These are phyloP conservation scores for Excoecaria agallocha DNA, from an alignment of 345 rosid genomes.

Conservation along the genomic window DNA sequence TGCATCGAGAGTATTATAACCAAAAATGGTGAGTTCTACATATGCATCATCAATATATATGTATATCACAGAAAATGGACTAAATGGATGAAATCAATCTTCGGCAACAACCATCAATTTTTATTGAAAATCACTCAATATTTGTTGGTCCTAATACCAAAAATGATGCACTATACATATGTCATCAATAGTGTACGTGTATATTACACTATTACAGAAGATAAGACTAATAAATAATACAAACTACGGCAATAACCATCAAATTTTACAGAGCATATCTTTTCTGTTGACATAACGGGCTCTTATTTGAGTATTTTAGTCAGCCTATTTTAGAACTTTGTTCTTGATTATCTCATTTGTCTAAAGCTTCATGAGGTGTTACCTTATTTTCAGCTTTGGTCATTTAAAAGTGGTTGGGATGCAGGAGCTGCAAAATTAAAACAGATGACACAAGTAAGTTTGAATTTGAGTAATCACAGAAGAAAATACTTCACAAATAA, in stretches of 20 bases:
- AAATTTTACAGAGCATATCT: constrained; percentile 3
- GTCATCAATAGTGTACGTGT: background rate
- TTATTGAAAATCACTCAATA: background rate
- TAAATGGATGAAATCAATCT: background rate
- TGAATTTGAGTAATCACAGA: background rate
- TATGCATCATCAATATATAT: background rate
- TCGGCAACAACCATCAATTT: background rate
- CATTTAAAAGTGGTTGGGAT: constrained; percentile 32
- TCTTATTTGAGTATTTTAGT: background rate
- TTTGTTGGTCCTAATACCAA: background rate
- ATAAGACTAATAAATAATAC: background rate
- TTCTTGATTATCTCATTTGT: background rate
- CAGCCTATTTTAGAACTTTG: background rate
- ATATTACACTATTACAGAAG: background rate
- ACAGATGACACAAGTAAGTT: background rate
- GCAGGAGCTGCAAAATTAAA: constrained; percentile 29
- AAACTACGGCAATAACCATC: constrained; percentile 1
- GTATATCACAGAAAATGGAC: background rate
- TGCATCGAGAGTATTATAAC: no score
- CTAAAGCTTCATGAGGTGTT: background rate
- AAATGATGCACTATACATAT: background rate
- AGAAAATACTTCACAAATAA: background rate
- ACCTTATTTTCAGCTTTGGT: constrained; percentile 24
- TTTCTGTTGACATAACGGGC: background rate
- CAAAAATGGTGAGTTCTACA: background rate